Conservation (phyloP, 352 stramenopile species). For the Phytopythium cucurbitacearum region DNA sequence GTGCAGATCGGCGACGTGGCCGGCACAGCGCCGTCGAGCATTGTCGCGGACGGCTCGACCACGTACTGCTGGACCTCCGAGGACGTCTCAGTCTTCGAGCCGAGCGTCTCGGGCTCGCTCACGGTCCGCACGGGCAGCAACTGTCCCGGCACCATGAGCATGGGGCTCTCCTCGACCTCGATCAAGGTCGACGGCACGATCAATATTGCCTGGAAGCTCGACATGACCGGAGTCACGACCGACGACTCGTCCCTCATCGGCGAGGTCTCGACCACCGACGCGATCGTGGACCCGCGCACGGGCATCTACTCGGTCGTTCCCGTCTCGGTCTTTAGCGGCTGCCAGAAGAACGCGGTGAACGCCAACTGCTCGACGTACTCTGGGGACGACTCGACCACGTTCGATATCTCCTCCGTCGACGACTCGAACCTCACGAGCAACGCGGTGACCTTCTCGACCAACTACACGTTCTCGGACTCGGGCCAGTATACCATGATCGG, state of each 20-base stretch:
- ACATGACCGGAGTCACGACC: constrained; percentile 45
- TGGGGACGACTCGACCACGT: constrained; percentile 47
- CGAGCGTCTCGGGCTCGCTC: constrained; percentile 40
- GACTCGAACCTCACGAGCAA: constrained; percentile 65
- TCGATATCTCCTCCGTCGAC: constrained; percentile 40
- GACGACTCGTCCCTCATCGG: constrained; percentile 55
- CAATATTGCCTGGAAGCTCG: constrained; percentile 55
- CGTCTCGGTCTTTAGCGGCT: constrained; percentile 67
- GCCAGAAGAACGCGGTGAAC: constrained; percentile 38
- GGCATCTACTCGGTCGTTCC: constrained; percentile 60
- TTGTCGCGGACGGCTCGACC: constrained; percentile 55
- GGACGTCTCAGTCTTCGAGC: constrained; percentile 58
- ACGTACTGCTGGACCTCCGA: constrained; percentile 72
- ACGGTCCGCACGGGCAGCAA: constrained; percentile 61
- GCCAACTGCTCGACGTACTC: constrained; percentile 71
- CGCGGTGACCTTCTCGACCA: constrained; percentile 45
- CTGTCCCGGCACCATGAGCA: constrained; percentile 62
- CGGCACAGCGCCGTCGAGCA: constrained; percentile 36
- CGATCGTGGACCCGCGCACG: constrained; percentile 44
- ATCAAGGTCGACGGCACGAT: constrained; percentile 48
- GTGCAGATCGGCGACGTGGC: constrained; percentile 66
- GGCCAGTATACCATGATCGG: constrained; percentile 70
- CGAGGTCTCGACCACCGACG: constrained; percentile 55
- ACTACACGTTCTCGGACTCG: constrained; percentile 47
- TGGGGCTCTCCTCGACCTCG: constrained; percentile 46